Evolutionary conservation across 176 grass and related monocot species (phyloP), one percentile per base, ranked within the genome.

Genomic region (Aegilops sharonensis): DNA sequence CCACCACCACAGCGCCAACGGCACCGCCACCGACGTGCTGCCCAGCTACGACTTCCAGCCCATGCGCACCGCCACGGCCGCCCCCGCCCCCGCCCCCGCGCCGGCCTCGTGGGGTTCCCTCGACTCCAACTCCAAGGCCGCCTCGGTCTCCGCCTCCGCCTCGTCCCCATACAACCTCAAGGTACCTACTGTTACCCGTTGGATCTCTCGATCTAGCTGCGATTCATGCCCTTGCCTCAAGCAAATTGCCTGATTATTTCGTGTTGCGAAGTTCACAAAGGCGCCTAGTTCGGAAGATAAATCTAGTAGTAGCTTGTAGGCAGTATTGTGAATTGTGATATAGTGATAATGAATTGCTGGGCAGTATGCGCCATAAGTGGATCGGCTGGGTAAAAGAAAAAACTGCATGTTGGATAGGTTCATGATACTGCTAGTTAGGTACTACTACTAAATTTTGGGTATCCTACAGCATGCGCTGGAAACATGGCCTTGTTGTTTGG

Each of bases 21-120:
- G 81, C 12, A 82, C 75, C 36, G 72, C 86, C 29, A 89, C 85
- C 13, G 88, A 92, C 52, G 70, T 92, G 80, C 64, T 95, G 21
- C 89, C 91, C 21, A 93, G 84, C 91, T 95, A 95, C 61, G 93
- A 95, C 21, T 95, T 93, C 68, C 93, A 95, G 73, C 81, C 93
- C 78, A 93, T 95, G 60, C 85, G 86, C 40, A 43, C 92, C 63
- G 1, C 73, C 3, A 14, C 45, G 14, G 43, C 81, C 32, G 42
- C 87, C 11, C 18, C 92, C 59, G 42, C 87, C 11, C 18, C 92
- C 59, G 36, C 84, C 86, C 1, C 45, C 31, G 65, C 75, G 15
- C 57, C 40, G 32, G 24, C 71, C 67, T 68, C 79, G 21, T 89
- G 64, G 88, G 91, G 84, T 0, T 87, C 91, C 40, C 42, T 91